Evolutionary conservation across 768 basidiomycete species (phyloP), one percentile per base, ranked within the genome.

Genomic region (Collybia mongolica): DNA sequence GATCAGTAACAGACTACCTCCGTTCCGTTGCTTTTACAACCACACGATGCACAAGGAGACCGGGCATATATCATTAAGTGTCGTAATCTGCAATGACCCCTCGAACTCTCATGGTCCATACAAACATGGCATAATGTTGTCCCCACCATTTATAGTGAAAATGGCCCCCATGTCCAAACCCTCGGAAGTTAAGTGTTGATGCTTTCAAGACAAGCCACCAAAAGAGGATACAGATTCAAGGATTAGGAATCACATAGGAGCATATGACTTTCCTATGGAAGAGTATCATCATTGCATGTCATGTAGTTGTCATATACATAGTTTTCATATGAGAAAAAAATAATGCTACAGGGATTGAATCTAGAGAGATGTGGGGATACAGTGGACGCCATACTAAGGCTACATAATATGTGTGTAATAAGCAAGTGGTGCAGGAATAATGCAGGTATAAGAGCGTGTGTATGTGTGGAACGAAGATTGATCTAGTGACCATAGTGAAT

Each of bases 271-370:
- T 14, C 14, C 14, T 32, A 9, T 32, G 32, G 11, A 11, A 5
- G 7, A 14, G 14, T 9, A 6, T 32, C 2, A 12, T 32, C 11
- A 14, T 32, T 14, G 14, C 5, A 12, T 32, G 32, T 32, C 32
- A 32, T 32, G 32, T 32, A 41, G 7, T 37, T 48, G 15, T 20
- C 37, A 37, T 17, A 17, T 40, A n/a, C 35, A 28, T 44, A 44
- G 28, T 22, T 15, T 38, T 18, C 22, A 15, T 26, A 35, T 14
- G 37, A 23, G 26, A 26, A 20, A 9, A 41, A 26, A 19, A 32
- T 36, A 48, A 53, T 60, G 62, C 54, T 64, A 61, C 62, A 64
- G 29, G 40, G 45, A 48, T 48, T 23, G 14, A 42, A 23, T 9
- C 20, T 49, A 29, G 24, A 49, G 37, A 26, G 17, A 46, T 51